phyloP scores from a whole-genome alignment of 1,139 yeast genomes.

The Pichia sp. region DNA sequence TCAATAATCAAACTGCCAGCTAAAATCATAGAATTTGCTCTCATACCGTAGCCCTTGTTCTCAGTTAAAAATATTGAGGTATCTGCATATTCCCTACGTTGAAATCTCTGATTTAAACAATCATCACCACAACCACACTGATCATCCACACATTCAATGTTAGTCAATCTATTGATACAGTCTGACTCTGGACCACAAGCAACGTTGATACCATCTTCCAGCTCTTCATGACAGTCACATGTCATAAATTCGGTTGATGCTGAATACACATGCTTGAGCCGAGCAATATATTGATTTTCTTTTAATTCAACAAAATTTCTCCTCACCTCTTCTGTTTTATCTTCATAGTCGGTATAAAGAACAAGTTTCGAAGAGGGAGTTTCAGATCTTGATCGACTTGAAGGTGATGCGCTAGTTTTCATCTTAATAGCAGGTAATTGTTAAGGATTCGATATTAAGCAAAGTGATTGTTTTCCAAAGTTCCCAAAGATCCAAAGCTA shows the following conservation, averaged over 20 bases:
- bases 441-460: too few relatives aligned
- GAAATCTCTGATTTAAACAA: constrained; percentile 87
- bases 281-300: constrained; percentile 50
- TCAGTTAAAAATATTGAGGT: constrained; percentile 77
- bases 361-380: background rate
- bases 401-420: background rate
- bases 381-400: background rate
- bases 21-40: constrained; percentile 55
- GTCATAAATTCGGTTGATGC: constrained; percentile 51
- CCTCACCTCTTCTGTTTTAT: constrained; percentile 67
- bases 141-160: constrained; percentile 83
- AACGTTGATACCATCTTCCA: constrained; percentile 36
- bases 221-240: constrained; percentile 68
- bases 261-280: constrained; percentile 22
- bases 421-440: too few relatives aligned
- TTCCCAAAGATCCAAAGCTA: too few relatives aligned
- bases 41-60: constrained; percentile 80
- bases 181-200: constrained; percentile 86
- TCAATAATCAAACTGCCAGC: constrained; percentile 74
- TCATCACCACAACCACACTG: constrained; percentile 65
- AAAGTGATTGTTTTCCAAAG: too few relatives aligned
- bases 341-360: constrained; percentile 42
- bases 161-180: constrained; percentile 86
- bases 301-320: constrained; percentile 47
- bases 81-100: constrained; percentile 59